Percentiles rank a stretch among this genome's conserved stretches.
These are phyloP conservation scores for Fusarium sp. DNA, from an alignment of 2,329 filamentous ascomycete genomes.

Conservation along the genomic window DNA sequence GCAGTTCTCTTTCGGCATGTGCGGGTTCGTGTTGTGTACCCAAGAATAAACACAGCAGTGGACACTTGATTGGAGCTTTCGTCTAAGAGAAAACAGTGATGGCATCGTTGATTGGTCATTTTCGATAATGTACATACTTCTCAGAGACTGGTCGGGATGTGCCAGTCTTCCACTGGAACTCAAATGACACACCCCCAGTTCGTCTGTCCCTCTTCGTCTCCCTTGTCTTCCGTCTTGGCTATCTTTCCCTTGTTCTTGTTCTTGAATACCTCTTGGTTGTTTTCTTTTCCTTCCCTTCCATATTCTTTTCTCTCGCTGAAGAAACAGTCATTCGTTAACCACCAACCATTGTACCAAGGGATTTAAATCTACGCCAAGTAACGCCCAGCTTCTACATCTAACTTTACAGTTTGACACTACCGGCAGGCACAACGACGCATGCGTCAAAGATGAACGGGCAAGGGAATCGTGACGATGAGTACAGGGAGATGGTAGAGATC, in stretches of 20 bases:
- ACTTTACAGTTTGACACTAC: neutral
- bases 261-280: conserved; percentile 21
- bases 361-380: neutral
- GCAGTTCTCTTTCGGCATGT: conserved; percentile 8
- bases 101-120: neutral
- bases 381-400: conserved; percentile 14
- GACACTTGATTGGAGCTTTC: neutral
- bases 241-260: conserved; percentile 23
- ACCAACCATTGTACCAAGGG: neutral
- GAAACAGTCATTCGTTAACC: conserved; percentile 28
- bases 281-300: conserved; percentile 19
- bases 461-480: conserved; percentile 44
- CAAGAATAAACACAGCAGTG: conserved; percentile 17
- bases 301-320: conserved; percentile 11
- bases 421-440: conserved; percentile 24
- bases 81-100: neutral
- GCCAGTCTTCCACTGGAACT: conserved; percentile 26
- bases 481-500: conserved; percentile 52
- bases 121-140: conserved; percentile 13
- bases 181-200: conserved; percentile 22
- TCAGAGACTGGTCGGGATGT: conserved; percentile 27
- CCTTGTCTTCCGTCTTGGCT: conserved; percentile 21
- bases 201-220: conserved; percentile 11
- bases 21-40: conserved; percentile 1
- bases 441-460: conserved; percentile 47